phyloP scores from a whole-genome alignment of 352 stramenopile species.

The Globisporangium paddicum region DNA sequence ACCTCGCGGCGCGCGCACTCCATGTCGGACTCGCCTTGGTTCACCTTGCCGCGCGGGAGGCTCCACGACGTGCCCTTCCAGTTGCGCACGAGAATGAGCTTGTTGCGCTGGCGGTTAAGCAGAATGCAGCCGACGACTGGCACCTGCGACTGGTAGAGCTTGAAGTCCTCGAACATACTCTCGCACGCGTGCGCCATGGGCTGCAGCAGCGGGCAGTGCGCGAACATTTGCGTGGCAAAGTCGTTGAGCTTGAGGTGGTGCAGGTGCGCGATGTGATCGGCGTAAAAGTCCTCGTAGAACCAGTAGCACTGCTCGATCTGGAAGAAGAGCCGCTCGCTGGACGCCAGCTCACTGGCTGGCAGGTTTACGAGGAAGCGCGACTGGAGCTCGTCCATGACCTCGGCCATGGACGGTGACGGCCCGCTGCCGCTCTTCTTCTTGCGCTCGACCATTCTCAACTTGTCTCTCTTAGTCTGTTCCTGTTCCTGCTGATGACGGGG shows the following conservation, averaged over 20 bases:
- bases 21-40: constrained; percentile 87
- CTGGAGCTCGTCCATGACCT: constrained; percentile 95
- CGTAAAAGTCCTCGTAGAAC: constrained; percentile 98
- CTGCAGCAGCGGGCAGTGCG: constrained; percentile 85
- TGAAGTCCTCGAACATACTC: constrained; percentile 92
- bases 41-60: constrained; percentile 93
- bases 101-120: constrained; percentile 79
- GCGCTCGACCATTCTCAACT: constrained; percentile 6
- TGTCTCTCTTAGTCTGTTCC: not conserved
- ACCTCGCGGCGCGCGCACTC: constrained; percentile 90
- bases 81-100: constrained; percentile 89
- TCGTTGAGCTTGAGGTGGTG: constrained; percentile 92
- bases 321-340: constrained; percentile 95
- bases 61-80: constrained; percentile 91
- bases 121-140: constrained; percentile 94
- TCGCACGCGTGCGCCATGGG: constrained; percentile 86
- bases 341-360: constrained; percentile 85
- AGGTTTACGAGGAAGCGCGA: constrained; percentile 95
- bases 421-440: constrained; percentile 10
- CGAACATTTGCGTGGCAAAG: constrained; percentile 92
- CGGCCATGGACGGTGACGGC: constrained; percentile 54
- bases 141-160: constrained; percentile 92
- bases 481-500: not conserved
- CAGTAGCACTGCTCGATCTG: constrained; percentile 97
- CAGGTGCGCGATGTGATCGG: constrained; percentile 81